Percentiles rank a stretch among this genome's conserved stretches.
Evolutionary conservation across 2,329 filamentous ascomycete genomes (phyloP).

Genomic region (Aspergillus calidoustus): DNA sequence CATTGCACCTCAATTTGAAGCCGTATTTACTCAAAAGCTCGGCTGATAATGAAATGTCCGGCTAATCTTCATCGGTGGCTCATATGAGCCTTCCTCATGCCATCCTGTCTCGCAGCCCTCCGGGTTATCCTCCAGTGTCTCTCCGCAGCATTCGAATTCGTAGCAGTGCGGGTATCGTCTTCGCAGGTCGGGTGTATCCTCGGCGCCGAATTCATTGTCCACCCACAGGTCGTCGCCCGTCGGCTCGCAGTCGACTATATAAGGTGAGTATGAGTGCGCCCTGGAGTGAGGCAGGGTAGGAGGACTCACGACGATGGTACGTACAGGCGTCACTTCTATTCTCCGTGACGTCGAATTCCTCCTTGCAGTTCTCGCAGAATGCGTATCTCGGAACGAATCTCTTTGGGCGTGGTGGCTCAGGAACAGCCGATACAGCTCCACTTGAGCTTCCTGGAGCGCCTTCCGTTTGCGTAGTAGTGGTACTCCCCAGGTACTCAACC

Average conservation of each 20-base stretch:
- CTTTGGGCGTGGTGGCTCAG: neutral
- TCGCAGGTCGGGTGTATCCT: neutral
- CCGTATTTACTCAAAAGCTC: neutral
- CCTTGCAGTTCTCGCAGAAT: neutral
- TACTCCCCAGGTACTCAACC: too few species aligned
- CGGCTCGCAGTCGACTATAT: neutral
- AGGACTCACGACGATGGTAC: neutral
- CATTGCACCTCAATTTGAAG: too few species aligned
- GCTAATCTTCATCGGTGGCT: neutral
- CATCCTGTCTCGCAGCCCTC: neutral
- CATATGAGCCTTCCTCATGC: neutral
- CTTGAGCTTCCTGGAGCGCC: neutral
- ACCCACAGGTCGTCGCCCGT: neutral
- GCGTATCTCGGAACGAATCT: neutral
- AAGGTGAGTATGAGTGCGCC: too few species aligned
- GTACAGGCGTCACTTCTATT: constrained; percentile 1
- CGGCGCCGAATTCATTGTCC: neutral
- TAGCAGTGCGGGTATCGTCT: neutral
- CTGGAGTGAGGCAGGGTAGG: too few species aligned
- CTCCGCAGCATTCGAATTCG: neutral
- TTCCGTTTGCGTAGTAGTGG: neutral
- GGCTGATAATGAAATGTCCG: neutral
- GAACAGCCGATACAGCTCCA: too few species aligned
- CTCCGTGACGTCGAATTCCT: constrained; percentile 6
- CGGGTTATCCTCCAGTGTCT: neutral